Evolutionary conservation across 192 early-diverging fungal species (phyloP).

Genomic region (Podila minutissima): DNA sequence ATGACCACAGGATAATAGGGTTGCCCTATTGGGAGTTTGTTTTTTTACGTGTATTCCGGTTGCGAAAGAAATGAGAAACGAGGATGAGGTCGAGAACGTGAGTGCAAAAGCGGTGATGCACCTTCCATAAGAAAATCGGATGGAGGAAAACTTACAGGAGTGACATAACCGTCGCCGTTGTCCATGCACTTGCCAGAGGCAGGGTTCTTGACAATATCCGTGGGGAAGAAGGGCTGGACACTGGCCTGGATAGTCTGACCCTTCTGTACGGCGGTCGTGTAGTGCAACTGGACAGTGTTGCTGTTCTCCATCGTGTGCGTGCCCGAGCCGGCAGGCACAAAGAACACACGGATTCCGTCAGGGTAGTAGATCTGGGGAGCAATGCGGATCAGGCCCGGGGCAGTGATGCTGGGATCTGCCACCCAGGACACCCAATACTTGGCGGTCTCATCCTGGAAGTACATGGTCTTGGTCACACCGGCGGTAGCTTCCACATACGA

Average conservation of each 20-base stretch:
- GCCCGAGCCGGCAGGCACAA: constrained; percentile 32
- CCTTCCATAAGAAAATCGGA: not conserved
- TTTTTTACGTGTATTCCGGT: not conserved
- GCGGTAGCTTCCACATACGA: constrained; percentile 54
- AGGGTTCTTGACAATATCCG: constrained; percentile 38
- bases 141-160: constrained; percentile 17
- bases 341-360: constrained; percentile 53
- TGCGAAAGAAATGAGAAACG: not conserved
- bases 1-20: constrained; percentile 30
- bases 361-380: constrained; percentile 41
- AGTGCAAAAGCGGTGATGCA: not conserved
- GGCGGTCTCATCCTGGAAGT: constrained; percentile 42
- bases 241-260: constrained; percentile 45
- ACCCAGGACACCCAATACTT: constrained; percentile 51
- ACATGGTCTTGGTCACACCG: constrained; percentile 44
- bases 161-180: constrained; percentile 8
- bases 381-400: constrained; percentile 49
- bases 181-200: constrained; percentile 39
- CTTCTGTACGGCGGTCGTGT: constrained; percentile 12
- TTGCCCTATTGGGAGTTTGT: constrained; percentile 28
- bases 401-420: constrained; percentile 31
- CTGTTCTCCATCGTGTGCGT: constrained; percentile 32
- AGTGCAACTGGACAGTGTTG: constrained; percentile 32
- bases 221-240: constrained; percentile 47
- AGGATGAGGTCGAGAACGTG: not conserved